Evolutionary conservation across 345 rosid genomes (phyloP).

Genomic region (Acer saccharum): DNA sequence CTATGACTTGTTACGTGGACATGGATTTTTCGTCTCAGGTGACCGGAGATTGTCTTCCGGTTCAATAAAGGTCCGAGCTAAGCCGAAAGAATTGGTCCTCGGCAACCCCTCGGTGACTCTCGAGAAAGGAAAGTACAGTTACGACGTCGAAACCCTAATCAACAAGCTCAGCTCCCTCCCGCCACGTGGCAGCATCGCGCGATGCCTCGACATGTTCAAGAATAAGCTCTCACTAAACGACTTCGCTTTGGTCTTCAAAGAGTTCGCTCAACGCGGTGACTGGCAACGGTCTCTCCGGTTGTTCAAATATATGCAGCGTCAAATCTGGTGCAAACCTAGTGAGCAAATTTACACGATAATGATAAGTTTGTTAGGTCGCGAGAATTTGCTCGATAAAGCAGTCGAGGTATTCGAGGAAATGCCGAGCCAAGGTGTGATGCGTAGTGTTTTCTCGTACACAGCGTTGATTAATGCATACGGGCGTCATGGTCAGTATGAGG

Average conservation of each 20-base stretch:
- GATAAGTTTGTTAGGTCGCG: slow-evolving; percentile 86
- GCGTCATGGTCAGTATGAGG: slow-evolving; percentile 70
- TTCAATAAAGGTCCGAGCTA: slow-evolving; percentile 41
- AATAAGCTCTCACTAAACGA: slow-evolving; percentile 90
- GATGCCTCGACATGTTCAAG: slow-evolving; percentile 79
- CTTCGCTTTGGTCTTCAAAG: slow-evolving; percentile 88
- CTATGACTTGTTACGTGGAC: slow-evolving; percentile 35
- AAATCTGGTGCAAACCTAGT: slow-evolving; percentile 95
- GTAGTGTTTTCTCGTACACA: slow-evolving; percentile 87
- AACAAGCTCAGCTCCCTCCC: slow-evolving; percentile 98
- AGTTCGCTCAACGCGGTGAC: slow-evolving; percentile 91
- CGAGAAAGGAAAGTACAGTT: slow-evolving; percentile 92
- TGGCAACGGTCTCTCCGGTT: slow-evolving; percentile 94
- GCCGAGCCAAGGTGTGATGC: slow-evolving; percentile 73
- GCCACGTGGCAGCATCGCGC: slow-evolving; percentile 95
- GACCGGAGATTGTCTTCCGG: slow-evolving; percentile 25
- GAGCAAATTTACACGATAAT: slow-evolving; percentile 95
- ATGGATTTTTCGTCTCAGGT: slow-evolving; percentile 36
- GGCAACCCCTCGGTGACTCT: slow-evolving; percentile 76
- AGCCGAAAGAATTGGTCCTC: slow-evolving; percentile 64
- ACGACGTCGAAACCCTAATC: slow-evolving; percentile 93
- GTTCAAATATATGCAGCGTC: slow-evolving; percentile 96
- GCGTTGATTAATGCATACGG: slow-evolving; percentile 91
- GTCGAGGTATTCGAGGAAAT: slow-evolving; percentile 86
- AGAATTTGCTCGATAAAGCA: slow-evolving; percentile 82